phyloP scores from a whole-genome alignment of 257 asterid species.

The Phtheirospermum japonicum region DNA sequence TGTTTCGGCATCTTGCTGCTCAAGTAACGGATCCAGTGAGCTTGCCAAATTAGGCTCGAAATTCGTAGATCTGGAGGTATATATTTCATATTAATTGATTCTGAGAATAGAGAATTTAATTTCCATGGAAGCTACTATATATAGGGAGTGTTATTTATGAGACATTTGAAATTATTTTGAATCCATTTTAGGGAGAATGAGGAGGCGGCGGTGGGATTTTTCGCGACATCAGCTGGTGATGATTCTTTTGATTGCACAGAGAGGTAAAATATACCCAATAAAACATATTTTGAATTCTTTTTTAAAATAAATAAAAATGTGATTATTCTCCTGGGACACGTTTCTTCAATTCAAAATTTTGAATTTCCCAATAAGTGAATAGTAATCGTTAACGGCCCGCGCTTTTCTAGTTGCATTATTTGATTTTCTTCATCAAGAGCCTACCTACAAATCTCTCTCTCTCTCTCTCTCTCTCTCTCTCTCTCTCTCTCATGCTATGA shows the following conservation, averaged over 20 bases:
- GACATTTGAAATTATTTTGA: slow-evolving; percentile 29
- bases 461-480: neutral
- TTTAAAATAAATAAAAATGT: too few relatives aligned
- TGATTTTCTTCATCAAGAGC: neutral
- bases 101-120: slow-evolving; percentile 13
- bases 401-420: slow-evolving; percentile 21
- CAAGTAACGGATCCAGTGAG: slow-evolving; percentile 47
- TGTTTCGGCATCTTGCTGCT: slow-evolving; percentile 40
- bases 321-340: slow-evolving; percentile 11
- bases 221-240: slow-evolving; percentile 34
- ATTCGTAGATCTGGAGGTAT: slow-evolving; percentile 66
- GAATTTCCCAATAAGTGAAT: slow-evolving; percentile 28
- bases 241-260: slow-evolving; percentile 33
- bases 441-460: slow-evolving; percentile 11
- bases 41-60: slow-evolving; percentile 32
- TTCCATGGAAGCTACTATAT: slow-evolving; percentile 16
- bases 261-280: slow-evolving; percentile 29
- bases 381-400: slow-evolving; percentile 23
- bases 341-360: slow-evolving; percentile 40
- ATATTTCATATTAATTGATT: neutral
- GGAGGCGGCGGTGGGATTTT: slow-evolving; percentile 32
- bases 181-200: slow-evolving; percentile 39
- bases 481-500: slow-evolving; percentile 17
- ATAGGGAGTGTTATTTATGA: neutral
- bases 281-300: too few relatives aligned